Conservation (phyloP, 2,329 filamentous ascomycete species). For the Drechslera avenae region DNA sequence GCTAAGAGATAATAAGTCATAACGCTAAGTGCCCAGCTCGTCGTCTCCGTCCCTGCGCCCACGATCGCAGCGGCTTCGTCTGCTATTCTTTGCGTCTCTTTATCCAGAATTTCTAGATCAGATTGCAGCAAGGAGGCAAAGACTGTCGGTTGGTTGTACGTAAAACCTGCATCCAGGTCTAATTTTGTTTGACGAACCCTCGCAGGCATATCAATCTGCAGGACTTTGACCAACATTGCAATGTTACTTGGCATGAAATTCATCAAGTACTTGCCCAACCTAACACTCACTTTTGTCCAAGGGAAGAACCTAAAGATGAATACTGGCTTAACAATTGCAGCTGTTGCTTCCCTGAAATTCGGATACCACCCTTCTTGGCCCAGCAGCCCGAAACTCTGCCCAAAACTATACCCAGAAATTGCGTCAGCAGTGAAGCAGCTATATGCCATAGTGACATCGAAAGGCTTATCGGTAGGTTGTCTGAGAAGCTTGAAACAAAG, state of each 20-base stretch:
- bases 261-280: constrained; percentile 21
- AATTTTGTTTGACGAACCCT: constrained; percentile 28
- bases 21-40: constrained; percentile 33
- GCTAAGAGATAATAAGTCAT: constrained; percentile 39
- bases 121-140: constrained; percentile 28
- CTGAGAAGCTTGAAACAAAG: constrained; percentile 33
- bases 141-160: constrained; percentile 29
- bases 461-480: constrained; percentile 24
- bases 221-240: constrained; percentile 25
- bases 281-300: constrained; percentile 25
- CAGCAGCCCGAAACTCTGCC: constrained; percentile 30
- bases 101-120: constrained; percentile 22
- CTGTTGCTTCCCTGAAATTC: constrained; percentile 31
- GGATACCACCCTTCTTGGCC: constrained; percentile 34
- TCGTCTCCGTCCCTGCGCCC: constrained; percentile 46
- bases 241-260: constrained; percentile 29
- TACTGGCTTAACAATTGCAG: constrained; percentile 23
- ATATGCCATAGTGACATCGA: constrained; percentile 35
- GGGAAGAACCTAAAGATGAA: constrained; percentile 36
- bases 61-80: constrained; percentile 42
- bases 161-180: constrained; percentile 30
- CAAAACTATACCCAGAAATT: constrained; percentile 33
- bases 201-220: constrained; percentile 35
- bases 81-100: constrained; percentile 34
- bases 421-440: constrained; percentile 35